Conservation (phyloP, 2,329 filamentous ascomycete genomes). For the Podosphaera aphanis region DNA sequence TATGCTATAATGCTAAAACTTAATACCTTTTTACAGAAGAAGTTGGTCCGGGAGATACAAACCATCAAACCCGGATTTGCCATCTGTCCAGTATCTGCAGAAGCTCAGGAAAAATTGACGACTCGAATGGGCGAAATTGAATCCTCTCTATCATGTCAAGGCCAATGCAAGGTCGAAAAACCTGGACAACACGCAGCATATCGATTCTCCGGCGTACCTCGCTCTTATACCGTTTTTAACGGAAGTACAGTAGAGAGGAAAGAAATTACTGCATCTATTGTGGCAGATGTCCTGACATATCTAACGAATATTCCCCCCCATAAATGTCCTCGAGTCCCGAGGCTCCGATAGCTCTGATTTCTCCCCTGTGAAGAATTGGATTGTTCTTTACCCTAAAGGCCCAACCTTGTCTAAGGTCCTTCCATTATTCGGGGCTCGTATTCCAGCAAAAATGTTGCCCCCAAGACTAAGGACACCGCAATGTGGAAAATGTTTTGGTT, state of each 20-base stretch:
- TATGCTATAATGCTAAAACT: too few species aligned
- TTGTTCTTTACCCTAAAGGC: neutral
- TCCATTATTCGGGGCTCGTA: neutral
- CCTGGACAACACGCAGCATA: neutral
- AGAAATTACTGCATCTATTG: neutral
- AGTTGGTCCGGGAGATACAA: too few species aligned
- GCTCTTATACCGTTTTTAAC: neutral
- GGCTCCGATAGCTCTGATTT: neutral
- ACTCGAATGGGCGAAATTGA: neutral
- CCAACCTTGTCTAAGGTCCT: neutral
- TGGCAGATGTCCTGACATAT: neutral
- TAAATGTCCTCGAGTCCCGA: neutral
- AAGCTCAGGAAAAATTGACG: neutral
- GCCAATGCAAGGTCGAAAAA: neutral
- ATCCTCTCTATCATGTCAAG: neutral
- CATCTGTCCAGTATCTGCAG: neutral
- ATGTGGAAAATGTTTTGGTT: neutral
- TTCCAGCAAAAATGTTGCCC: neutral
- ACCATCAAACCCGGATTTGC: neutral
- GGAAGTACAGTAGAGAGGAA: neutral
- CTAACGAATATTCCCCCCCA: neutral
- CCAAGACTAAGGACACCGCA: neutral
- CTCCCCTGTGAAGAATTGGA: neutral
- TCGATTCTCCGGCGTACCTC: neutral
- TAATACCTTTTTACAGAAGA: too few species aligned